These are phyloP conservation scores for Eucalyptus coolabah DNA, from an alignment of 345 rosid genomes.

Conservation along the genomic window DNA sequence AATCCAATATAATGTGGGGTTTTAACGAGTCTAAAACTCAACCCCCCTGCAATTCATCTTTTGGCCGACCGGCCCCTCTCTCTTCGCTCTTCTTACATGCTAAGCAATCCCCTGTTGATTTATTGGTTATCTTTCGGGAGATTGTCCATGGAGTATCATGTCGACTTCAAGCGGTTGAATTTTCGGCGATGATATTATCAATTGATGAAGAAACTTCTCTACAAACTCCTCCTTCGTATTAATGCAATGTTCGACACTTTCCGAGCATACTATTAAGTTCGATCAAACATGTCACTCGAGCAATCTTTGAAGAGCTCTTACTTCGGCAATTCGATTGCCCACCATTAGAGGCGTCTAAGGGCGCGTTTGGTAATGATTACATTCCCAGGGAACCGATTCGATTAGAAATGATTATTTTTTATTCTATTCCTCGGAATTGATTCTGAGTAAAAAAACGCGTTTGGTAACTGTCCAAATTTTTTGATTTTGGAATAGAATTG, in stretches of 20 bases:
- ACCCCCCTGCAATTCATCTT: neutral
- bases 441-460: too few relatives aligned
- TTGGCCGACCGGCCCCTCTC: neutral
- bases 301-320: neutral
- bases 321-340: neutral
- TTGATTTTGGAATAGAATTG: rapidly evolving
- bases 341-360: neutral
- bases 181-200: neutral
- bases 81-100: neutral
- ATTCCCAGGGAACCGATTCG: too few relatives aligned
- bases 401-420: too few relatives aligned
- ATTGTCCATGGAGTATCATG: neutral
- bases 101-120: neutral
- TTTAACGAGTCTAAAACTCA: neutral
- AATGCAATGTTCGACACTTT: neutral
- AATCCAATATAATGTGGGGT: neutral
- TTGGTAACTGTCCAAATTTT: rapidly evolving
- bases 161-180: neutral
- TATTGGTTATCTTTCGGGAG: neutral
- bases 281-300: rapidly evolving
- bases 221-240: neutral
- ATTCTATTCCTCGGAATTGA: too few relatives aligned
- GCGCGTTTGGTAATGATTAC: too few relatives aligned
- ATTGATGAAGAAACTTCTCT: neutral
- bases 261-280: too few relatives aligned